Evolutionary conservation across 2,329 filamentous ascomycete species (phyloP).

Genomic region (Aulographum hederae): DNA sequence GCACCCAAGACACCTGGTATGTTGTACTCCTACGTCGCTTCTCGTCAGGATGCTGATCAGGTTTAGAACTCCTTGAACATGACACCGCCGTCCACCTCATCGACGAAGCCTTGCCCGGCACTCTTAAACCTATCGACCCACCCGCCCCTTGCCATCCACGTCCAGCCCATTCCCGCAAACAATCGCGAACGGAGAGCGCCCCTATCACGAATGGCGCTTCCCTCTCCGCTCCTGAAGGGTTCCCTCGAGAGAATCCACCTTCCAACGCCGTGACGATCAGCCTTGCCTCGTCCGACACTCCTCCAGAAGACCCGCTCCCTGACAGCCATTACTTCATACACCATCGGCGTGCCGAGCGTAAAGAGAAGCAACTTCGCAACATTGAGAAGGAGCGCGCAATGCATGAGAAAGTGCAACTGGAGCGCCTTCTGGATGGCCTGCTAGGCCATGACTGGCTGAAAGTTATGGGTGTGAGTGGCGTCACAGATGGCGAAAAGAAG

Average conservation of each 20-base stretch:
- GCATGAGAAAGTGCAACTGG: slow-evolving; percentile 48
- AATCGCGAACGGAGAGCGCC: too few species aligned
- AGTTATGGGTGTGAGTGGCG: slow-evolving; percentile 70
- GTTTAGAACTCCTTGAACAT: slow-evolving; percentile 48
- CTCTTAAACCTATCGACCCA: slow-evolving; percentile 11
- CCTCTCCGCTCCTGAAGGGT: too few species aligned
- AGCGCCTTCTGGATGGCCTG: slow-evolving; percentile 57
- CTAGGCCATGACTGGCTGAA: slow-evolving; percentile 86
- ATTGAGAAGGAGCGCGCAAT: slow-evolving; percentile 48
- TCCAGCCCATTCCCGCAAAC: slow-evolving; percentile 3
- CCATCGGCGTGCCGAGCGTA: slow-evolving; percentile 42
- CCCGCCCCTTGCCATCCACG: slow-evolving; percentile 8
- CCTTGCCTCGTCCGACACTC: too few species aligned
- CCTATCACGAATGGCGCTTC: too few species aligned
- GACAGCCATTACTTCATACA: slow-evolving; percentile 38
- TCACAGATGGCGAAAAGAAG: slow-evolving; percentile 74
- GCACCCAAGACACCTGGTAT: slow-evolving; percentile 61
- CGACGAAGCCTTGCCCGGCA: slow-evolving; percentile 31
- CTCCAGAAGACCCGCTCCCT: slow-evolving; percentile 33
- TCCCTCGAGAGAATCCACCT: too few species aligned
- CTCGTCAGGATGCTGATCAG: slow-evolving; percentile 8
- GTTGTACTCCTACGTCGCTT: too few species aligned
- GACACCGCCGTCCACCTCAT: slow-evolving; percentile 58
- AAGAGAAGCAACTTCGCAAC: slow-evolving; percentile 50
- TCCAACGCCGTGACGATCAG: too few species aligned